A percentile compares a stretch with the other conserved stretches of the same genome.
Conservation (phyloP, 176 grass and related monocot genomes). For the Musa troglodytarum region DNA sequence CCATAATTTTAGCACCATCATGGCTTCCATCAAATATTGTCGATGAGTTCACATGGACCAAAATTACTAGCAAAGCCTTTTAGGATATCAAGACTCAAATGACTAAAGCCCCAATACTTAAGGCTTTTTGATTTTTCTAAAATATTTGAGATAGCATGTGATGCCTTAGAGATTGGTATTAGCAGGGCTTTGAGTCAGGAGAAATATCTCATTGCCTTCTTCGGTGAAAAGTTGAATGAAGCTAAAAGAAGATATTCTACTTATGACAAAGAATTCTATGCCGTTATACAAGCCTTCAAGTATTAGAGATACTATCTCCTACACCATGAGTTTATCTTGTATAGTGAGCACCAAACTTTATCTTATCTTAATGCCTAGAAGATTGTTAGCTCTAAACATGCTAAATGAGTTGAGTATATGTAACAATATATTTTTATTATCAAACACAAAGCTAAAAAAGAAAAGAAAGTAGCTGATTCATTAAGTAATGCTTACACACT, state of each 20-base stretch:
- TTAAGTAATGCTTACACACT: not conserved
- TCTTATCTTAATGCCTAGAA: not conserved
- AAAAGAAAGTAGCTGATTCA: not conserved
- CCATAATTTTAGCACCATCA: not conserved
- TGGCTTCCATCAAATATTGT: not conserved
- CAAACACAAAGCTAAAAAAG: not conserved
- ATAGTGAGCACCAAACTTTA: not conserved
- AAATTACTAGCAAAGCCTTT: not conserved
- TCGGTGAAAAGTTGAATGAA: not conserved
- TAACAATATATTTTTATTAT: not conserved
- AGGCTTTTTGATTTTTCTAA: not conserved
- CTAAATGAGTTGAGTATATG: not conserved
- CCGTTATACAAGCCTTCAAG: not conserved
- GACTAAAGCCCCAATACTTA: not conserved
- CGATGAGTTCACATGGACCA: not conserved
- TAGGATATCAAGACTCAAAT: not conserved
- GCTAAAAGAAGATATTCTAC: too few relatives aligned
- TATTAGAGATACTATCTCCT: not conserved
- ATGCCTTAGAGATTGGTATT: not conserved
- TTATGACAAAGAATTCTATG: not conserved
- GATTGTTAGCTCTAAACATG: not conserved
- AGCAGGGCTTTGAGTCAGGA: not conserved
- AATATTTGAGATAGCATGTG: not conserved
- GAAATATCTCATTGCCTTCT: not conserved
- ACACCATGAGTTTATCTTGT: not conserved